These are phyloP conservation scores for Amaranthus hypochondriacus DNA, from an alignment of 148 eudicot species.

Conservation along the genomic window DNA sequence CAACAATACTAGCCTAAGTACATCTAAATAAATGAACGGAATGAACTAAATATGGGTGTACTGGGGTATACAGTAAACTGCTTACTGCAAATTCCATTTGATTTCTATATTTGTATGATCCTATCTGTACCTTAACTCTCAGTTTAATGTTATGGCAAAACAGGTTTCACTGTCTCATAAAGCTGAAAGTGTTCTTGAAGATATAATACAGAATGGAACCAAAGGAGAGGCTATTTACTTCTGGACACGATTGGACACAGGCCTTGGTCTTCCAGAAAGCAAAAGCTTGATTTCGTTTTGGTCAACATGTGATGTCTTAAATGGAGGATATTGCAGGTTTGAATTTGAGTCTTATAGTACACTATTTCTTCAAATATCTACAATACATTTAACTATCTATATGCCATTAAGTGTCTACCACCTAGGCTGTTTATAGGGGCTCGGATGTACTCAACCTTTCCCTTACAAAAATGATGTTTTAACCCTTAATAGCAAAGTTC, in stretches of 20 bases:
- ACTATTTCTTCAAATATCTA: neutral
- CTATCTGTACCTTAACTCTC: slow-evolving; percentile 19
- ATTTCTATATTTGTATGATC: slow-evolving; percentile 5
- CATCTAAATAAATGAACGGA: neutral
- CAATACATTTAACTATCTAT: no score
- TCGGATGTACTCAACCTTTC: no score
- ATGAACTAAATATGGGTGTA: neutral
- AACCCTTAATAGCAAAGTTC: no score
- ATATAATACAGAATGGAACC: slow-evolving; percentile 47
- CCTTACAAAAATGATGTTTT: no score
- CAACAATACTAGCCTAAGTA: neutral
- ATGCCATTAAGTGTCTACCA: no score
- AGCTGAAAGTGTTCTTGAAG: slow-evolving; percentile 76
- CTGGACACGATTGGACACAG: slow-evolving; percentile 62
- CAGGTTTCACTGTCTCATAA: slow-evolving; percentile 74
- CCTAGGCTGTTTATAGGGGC: no score
- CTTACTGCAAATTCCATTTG: neutral
- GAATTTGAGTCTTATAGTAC: neutral
- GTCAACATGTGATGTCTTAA: slow-evolving; percentile 86
- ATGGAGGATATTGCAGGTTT: slow-evolving; percentile 93
- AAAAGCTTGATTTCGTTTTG: slow-evolving; percentile 64
- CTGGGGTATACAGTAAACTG: slow-evolving; percentile 7
- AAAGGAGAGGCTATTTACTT: slow-evolving; percentile 81
- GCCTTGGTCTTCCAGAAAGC: slow-evolving; percentile 42
- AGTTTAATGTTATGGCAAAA: slow-evolving; percentile 25